Base-by-base conservation (phyloP, 805 yeast species). In the Pichia deserticola region DNA sequence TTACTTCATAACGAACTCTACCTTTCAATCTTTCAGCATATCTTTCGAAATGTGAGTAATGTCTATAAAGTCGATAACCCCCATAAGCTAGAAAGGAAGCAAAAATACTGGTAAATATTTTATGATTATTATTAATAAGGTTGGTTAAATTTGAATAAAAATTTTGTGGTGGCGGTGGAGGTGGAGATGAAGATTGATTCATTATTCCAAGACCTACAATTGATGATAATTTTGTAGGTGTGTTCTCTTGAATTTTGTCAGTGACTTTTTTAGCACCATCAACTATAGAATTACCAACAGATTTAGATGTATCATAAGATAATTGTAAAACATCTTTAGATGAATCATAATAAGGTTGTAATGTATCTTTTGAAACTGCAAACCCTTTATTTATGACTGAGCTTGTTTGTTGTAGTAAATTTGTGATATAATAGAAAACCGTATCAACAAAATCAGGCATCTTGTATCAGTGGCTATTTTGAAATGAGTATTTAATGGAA, bases 1-100 rank as follows among this genome's bases (percentile, higher is more conserved):
- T 78, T 8, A 86, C 92, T 57, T 87, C 93, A 52, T 76, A 74
- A 45, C 96, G 69, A 4, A 86, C 85, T 2, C 95, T 93, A 52
- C 82, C 82, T 5, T 75, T 57, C 34, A 88, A 70, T 51, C 81
- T 74, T 5, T 75, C 72, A 1, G 89, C 95, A 51, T 82, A 69
- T 57, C 92, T 68, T 11, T 40, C 25, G 35, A 45, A 50, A 5
- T 58, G 59, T 32, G 43, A 35, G 25, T 44, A 32, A 9, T 38
- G 28, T 41, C 54, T 41, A 34, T 42, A 49, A 1, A 44, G 32
- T 40, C 51, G 38, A 33, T 49, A 48, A 5, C 41, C 39, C 9
- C 50, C 32, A 15, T 27, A 51, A 5, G 48, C 44, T 9, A 55
- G 25, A 4, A 49, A 33, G 4, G 57, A 48, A 11, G 47, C 10